Evolutionary conservation across 768 basidiomycete genomes (phyloP).

Genomic region (Cyclocybe aegerita): DNA sequence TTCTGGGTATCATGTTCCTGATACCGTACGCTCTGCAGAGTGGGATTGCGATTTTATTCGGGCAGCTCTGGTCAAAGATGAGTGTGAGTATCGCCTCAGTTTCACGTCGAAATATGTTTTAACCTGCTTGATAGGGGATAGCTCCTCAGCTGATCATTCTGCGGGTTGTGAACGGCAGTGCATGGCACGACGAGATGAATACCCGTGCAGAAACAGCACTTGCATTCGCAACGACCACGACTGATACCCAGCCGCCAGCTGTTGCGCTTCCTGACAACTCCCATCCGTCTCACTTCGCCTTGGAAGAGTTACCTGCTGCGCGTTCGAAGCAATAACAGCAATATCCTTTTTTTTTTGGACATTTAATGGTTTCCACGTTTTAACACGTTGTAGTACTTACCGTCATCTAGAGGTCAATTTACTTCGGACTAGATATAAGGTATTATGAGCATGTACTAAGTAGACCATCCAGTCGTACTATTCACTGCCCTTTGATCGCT

Average conservation of each 20-base stretch:
- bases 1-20: slow-evolving; percentile 34
- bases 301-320: background rate
- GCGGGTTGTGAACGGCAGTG: slow-evolving; percentile 2
- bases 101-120: background rate
- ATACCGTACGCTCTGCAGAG: slow-evolving; percentile 33
- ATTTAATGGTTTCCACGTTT: no score
- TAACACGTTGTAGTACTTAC: no score
- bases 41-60: slow-evolving; percentile 30
- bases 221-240: background rate
- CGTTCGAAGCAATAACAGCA: no score
- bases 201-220: background rate
- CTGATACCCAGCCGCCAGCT: background rate
- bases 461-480: no score
- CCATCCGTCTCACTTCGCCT: background rate
- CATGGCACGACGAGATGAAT: slow-evolving; percentile 1
- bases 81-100: slow-evolving; percentile 23
- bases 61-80: slow-evolving; percentile 39
- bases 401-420: no score
- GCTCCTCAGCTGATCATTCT: slow-evolving; percentile 4
- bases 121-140: slow-evolving; percentile 3
- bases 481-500: no score
- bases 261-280: background rate
- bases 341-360: no score
- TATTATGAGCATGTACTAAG: no score
- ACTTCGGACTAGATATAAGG: no score